Evolutionary conservation across 768 basidiomycete species (phyloP).

Genomic region (Hebeloma cylindrosporum): DNA sequence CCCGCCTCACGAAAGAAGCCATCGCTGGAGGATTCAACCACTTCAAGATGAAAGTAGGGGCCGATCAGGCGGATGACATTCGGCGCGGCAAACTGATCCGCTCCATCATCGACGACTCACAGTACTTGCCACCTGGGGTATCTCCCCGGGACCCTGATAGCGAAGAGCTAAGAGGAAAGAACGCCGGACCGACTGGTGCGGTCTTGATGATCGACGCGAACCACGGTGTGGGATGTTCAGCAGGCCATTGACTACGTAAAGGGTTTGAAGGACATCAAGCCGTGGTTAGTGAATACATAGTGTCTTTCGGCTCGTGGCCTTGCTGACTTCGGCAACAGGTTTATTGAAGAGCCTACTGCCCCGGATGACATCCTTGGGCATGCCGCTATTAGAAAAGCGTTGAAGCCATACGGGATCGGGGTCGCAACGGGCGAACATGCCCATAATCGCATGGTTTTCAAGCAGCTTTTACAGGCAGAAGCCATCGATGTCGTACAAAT

Average conservation of each 20-base stretch:
- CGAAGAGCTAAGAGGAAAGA: slow-evolving; percentile 77
- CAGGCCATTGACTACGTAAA: slow-evolving; percentile 92
- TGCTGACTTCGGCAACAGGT: slow-evolving; percentile 43
- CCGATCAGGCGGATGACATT: slow-evolving; percentile 76
- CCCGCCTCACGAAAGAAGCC: slow-evolving; percentile 82
- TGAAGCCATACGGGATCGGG: slow-evolving; percentile 79
- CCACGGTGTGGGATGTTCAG: slow-evolving; percentile 93
- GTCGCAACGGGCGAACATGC: slow-evolving; percentile 96
- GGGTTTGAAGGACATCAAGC: slow-evolving; percentile 74
- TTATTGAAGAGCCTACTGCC: slow-evolving; percentile 93
- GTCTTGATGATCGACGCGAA: slow-evolving; percentile 98
- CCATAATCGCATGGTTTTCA: slow-evolving; percentile 94
- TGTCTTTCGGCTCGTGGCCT: background rate
- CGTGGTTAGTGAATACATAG: slow-evolving; percentile 76
- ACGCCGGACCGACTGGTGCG: slow-evolving; percentile 90
- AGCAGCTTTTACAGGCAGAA: slow-evolving; percentile 85
- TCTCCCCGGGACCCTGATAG: slow-evolving; percentile 59
- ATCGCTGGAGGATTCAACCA: slow-evolving; percentile 90
- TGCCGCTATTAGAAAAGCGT: slow-evolving; percentile 72
- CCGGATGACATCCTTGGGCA: slow-evolving; percentile 90
- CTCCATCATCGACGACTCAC: slow-evolving; percentile 92
- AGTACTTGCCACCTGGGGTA: slow-evolving; percentile 64
- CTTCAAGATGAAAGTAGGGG: slow-evolving; percentile 99
- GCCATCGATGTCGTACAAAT: slow-evolving; percentile 97
- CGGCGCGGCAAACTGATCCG: slow-evolving; percentile 88